Evolutionary conservation across 1,284 basidiomycete species (phyloP), one percentile per base, ranked within the genome.

Genomic region (Takashimella tepidaria): DNA sequence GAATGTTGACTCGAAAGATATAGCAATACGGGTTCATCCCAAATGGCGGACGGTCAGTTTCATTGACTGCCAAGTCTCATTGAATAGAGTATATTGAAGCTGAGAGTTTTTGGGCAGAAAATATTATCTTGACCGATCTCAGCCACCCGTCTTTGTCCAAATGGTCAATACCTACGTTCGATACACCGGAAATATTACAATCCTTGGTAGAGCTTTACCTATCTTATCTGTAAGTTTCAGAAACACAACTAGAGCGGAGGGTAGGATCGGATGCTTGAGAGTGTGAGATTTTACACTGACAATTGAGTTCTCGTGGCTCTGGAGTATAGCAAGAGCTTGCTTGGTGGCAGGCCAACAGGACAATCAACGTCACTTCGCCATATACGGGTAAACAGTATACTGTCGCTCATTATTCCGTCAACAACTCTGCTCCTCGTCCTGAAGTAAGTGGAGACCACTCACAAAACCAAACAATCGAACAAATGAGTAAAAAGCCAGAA

Each of bases 341-440:
- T 12, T 96, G 86, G 87, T 97, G 90, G 90, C 64, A 76, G 13
- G 81, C 74, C 45, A 87, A 95, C 68, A 84, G 91, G 23, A 85
- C 86, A 0, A 65, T 88, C 23, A 79, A 79, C 56, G 82, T 95
- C 45, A 85, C 78, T 2, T 88, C 86, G 51, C 88, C 92, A 0
- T 79, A 84, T 80, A 78, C 86, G 82, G 55, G 84, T 83, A 63
- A 73, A 40, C 68, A 79, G 45, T 81, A 87, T 73, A 76, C 79
- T 10, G 80, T 96, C 69, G 82, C 83, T 31, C 85, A 78, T 55
- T 95, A 89, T 65, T 76, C 80, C 1, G 90, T 90, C 0, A 72
- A 70, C 56, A 96, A 93, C 72, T 85, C 78, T 23, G 92, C 88
- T 1, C 92, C 92, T 22, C 81, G 91, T n/a, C 92, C 92, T 0